A percentile compares a stretch with the other conserved stretches of the same genome.
These are phyloP conservation scores for Cercospora sp. DNA, from an alignment of 2,329 filamentous ascomycete genomes.

Conservation along the genomic window DNA sequence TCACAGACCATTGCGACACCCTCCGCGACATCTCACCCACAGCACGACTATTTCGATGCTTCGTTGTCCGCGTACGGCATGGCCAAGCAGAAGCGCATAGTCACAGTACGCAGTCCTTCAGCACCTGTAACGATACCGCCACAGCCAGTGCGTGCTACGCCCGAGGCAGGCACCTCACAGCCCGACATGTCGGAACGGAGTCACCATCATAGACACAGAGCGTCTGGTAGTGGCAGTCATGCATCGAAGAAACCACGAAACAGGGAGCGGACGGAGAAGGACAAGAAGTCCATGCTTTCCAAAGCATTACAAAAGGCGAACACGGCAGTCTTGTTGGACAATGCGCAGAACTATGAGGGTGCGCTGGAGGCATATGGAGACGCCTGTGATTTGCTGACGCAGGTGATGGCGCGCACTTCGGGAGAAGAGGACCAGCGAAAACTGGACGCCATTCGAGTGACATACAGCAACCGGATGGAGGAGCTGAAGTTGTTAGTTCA, in stretches of 20 bases:
- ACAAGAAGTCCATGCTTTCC: conserved; percentile 93
- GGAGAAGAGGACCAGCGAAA: conserved; percentile 87
- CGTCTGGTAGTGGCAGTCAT: conserved; percentile 17
- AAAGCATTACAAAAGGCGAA: conserved; percentile 93
- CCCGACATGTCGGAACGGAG: conserved; percentile 17
- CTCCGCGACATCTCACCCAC: conserved; percentile 31
- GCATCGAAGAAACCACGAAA: conserved; percentile 31
- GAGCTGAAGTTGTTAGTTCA: conserved; percentile 75
- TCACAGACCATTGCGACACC: conserved; percentile 35
- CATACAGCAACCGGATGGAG: conserved; percentile 85
- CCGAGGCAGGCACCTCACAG: conserved; percentile 18
- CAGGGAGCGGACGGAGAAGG: conserved; percentile 49
- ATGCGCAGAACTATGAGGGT: conserved; percentile 90
- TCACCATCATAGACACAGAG: conserved; percentile 5
- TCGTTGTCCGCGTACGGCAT: conserved; percentile 29
- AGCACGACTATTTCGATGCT: conserved; percentile 37
- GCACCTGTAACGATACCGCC: conserved; percentile 26
- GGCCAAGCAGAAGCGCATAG: conserved; percentile 30
- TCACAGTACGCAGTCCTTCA: conserved; percentile 29
- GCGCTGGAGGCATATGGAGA: conserved; percentile 88
- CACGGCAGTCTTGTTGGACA: conserved; percentile 90
- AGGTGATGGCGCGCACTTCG: conserved; percentile 81
- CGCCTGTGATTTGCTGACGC: conserved; percentile 81
- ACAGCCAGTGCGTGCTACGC: conserved; percentile 13
- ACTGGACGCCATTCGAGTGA: conserved; percentile 86